A percentile compares a stretch with the other conserved stretches of the same genome.
phyloP scores from a whole-genome alignment of 75 land plant species.

The Picea sitchensis region DNA sequence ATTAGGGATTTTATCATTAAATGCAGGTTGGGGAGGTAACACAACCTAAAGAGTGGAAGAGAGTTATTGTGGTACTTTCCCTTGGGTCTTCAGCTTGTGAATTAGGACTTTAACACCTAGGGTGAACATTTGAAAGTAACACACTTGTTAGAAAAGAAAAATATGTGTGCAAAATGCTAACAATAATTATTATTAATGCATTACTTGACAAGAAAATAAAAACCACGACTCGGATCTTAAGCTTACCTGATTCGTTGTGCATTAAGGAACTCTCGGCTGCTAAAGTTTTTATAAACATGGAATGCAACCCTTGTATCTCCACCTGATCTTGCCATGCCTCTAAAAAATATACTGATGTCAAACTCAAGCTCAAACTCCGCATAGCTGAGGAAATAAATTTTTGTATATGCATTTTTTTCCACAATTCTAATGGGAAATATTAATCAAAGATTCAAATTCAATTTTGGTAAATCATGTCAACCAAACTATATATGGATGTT shows the following conservation, averaged over 20 bases:
- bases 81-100: no score
- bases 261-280: slow-evolving; percentile 62
- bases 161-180: background rate
- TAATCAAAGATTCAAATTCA: no score
- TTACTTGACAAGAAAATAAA: background rate
- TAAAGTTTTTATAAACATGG: slow-evolving; percentile 54
- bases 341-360: slow-evolving; percentile 8
- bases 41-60: no score
- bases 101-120: no score
- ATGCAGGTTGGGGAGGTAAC: no score
- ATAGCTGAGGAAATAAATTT: no score
- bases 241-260: slow-evolving; percentile 83
- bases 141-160: background rate
- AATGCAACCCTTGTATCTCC: slow-evolving; percentile 75
- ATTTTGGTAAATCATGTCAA: no score
- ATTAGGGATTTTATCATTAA: no score
- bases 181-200: background rate
- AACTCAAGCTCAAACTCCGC: background rate
- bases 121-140: no score
- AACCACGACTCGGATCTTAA: background rate
- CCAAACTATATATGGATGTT: background rate
- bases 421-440: no score
- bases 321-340: slow-evolving; percentile 42
- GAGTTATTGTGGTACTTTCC: no score
- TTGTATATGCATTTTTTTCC: no score